Evolutionary conservation across 1,284 basidiomycete genomes (phyloP).

Genomic region (Phellinidium pouzarii): DNA sequence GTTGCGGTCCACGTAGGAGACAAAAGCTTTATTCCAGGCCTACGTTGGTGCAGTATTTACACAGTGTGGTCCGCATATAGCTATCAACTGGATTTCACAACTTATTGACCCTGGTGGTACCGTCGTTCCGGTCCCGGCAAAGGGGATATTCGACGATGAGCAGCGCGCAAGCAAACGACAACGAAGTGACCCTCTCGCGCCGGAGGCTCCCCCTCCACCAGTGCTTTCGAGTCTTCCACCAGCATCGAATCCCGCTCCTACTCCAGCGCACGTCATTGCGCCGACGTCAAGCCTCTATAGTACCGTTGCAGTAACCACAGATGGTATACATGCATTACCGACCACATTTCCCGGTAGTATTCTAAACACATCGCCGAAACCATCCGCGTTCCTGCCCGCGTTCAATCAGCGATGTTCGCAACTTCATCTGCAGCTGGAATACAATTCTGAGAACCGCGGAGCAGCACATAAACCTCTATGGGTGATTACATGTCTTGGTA

Average conservation of each 20-base stretch:
- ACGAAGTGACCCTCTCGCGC: background rate
- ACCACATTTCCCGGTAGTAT: constrained; percentile 21
- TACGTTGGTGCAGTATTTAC: constrained; percentile 60
- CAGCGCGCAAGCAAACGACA: constrained; percentile 5
- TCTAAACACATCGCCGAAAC: constrained; percentile 28
- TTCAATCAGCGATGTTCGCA: constrained; percentile 69
- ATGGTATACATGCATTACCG: background rate
- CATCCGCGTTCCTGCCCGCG: constrained; percentile 49
- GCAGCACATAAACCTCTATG: constrained; percentile 60
- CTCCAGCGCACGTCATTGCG: background rate
- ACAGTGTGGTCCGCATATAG: constrained; percentile 44
- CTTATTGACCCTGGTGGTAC: constrained; percentile 42
- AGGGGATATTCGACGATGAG: background rate
- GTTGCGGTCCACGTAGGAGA: constrained; percentile 40
- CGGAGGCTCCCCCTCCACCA: constrained; percentile 2
- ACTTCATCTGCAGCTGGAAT: constrained; percentile 53
- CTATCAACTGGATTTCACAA: constrained; percentile 52
- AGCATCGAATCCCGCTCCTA: background rate
- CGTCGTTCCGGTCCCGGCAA: constrained; percentile 17
- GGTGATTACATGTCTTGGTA: constrained; percentile 57
- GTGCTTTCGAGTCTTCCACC: background rate
- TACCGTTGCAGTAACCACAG: background rate
- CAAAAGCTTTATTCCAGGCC: constrained; percentile 49
- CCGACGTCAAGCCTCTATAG: background rate
- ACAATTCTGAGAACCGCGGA: constrained; percentile 50